Evolutionary conservation across 768 basidiomycete genomes (phyloP).

Genomic region (Mycena chlorophos): DNA sequence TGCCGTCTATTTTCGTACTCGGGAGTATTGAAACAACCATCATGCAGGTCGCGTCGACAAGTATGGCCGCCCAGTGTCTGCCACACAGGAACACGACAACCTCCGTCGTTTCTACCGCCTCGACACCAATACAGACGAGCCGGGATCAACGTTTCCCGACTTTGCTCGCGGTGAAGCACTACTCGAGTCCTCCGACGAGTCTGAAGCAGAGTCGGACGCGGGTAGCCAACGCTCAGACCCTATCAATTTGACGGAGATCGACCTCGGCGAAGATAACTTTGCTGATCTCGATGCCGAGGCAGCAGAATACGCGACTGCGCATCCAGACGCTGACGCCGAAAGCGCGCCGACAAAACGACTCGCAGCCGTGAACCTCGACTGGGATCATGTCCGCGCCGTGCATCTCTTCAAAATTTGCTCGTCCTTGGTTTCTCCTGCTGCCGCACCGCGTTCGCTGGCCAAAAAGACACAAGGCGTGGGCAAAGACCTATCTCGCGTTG

Average conservation of each 20-base stretch:
- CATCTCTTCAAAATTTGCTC: constrained; percentile 93
- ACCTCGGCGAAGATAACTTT: constrained; percentile 77
- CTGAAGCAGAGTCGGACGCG: constrained; percentile 51
- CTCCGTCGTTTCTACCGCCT: constrained; percentile 81
- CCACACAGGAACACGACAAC: constrained; percentile 71
- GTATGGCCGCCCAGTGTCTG: constrained; percentile 75
- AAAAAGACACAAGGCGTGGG: constrained; percentile 18
- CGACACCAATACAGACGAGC: constrained; percentile 45
- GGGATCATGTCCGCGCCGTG: constrained; percentile 90
- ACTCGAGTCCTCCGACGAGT: constrained; percentile 86
- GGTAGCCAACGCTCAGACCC: constrained; percentile 48
- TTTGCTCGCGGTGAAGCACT: constrained; percentile 88
- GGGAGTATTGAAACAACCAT: constrained; percentile 21
- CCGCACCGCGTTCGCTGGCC: constrained; percentile 33
- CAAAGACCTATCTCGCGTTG: constrained; percentile 34
- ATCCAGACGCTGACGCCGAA: constrained; percentile 43
- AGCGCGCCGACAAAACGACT: constrained; percentile 64
- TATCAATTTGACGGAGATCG: constrained; percentile 54
- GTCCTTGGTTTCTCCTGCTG: constrained; percentile 71
- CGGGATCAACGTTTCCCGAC: constrained; percentile 52
- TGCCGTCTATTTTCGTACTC: neutral
- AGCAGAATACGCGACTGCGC: constrained; percentile 54
- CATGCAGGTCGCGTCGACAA: constrained; percentile 76
- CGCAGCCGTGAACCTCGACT: constrained; percentile 94
- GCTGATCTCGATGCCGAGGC: constrained; percentile 76